Evolutionary conservation across 495 filamentous ascomycete genomes (phyloP).

Genomic region (Aspergillus panamensis): DNA sequence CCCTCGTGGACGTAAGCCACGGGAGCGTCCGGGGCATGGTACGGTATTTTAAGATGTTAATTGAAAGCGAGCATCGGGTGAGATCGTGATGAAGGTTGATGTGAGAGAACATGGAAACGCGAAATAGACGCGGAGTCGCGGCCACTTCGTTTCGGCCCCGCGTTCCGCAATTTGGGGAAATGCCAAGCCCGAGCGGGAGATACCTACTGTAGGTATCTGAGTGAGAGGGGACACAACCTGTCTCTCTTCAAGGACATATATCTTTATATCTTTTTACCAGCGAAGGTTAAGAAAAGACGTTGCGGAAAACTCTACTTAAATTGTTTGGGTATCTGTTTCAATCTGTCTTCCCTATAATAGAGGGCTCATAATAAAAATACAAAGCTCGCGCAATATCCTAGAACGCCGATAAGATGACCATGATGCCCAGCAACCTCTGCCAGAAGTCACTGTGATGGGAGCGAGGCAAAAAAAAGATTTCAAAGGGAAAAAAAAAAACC

Average conservation of each 20-base stretch:
- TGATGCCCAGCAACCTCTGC: background rate
- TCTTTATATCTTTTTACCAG: too few relatives aligned
- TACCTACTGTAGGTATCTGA: background rate
- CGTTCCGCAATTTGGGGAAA: slow-evolving; percentile 3
- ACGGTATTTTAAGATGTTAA: background rate
- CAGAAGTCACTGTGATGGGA: background rate
- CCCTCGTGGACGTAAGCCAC: slow-evolving; percentile 27
- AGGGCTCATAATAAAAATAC: slow-evolving; percentile 1
- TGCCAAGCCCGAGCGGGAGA: background rate
- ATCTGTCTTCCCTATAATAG: background rate
- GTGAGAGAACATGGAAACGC: background rate
- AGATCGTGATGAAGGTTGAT: background rate
- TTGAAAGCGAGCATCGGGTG: background rate
- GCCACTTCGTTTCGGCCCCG: slow-evolving; percentile 4
- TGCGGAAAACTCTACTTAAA: background rate
- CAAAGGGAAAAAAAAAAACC: slow-evolving; percentile 18
- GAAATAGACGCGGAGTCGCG: slow-evolving; percentile 9
- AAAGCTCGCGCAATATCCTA: slow-evolving; percentile 2
- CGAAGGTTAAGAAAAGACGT: background rate
- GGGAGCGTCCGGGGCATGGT: slow-evolving; percentile 45
- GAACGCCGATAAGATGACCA: slow-evolving; percentile 13
- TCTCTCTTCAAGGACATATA: too few relatives aligned
- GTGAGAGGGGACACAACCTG: too few relatives aligned
- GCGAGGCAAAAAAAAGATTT: slow-evolving; percentile 13
- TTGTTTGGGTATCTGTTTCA: slow-evolving; percentile 14